Evolutionary conservation across 2,329 filamentous ascomycete species (phyloP).

Genomic region (Fusarium neocosmosporiellum): DNA sequence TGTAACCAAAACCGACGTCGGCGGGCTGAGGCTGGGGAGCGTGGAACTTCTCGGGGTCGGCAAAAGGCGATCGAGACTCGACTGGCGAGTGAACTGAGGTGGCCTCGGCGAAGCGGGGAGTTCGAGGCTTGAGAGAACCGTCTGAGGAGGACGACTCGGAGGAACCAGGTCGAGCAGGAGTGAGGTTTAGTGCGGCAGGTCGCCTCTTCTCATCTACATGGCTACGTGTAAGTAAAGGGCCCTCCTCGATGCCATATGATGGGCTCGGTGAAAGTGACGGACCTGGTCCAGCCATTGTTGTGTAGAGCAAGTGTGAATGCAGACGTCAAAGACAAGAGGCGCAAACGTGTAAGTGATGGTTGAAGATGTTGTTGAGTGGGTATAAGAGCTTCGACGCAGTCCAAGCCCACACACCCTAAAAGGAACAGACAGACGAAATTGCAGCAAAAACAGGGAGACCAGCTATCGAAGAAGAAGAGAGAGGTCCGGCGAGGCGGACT

Average conservation of each 20-base stretch:
- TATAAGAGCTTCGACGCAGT: conserved; percentile 44
- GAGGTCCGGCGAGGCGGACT: conserved; percentile 47
- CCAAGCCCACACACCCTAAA: conserved; percentile 36
- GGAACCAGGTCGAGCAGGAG: conserved; percentile 61
- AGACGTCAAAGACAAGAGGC: conserved; percentile 18
- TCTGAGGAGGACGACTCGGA: conserved; percentile 63
- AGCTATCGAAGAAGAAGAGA: conserved; percentile 64
- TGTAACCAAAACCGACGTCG: conserved; percentile 94
- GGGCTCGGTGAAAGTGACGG: conserved; percentile 33
- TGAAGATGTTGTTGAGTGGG: conserved; percentile 17
- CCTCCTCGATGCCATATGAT: not conserved
- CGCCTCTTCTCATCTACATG: conserved; percentile 65
- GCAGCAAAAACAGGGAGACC: conserved; percentile 61
- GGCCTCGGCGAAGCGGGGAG: conserved; percentile 83
- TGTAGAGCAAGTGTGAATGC: conserved; percentile 24
- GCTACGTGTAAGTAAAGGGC: conserved; percentile 38
- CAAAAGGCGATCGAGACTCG: conserved; percentile 70
- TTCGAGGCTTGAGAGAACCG: conserved; percentile 75
- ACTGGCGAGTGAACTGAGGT: conserved; percentile 83
- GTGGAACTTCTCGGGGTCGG: conserved; percentile 67
- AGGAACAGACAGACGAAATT: conserved; percentile 48
- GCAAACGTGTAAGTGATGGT: conserved; percentile 16
- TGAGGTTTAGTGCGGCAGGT: conserved; percentile 66
- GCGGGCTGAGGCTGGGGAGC: conserved; percentile 75
- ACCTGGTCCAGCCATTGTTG: conserved; percentile 56